Base-by-base conservation (phyloP, 2,329 filamentous ascomycete genomes). In the Cordyceps javanica region DNA sequence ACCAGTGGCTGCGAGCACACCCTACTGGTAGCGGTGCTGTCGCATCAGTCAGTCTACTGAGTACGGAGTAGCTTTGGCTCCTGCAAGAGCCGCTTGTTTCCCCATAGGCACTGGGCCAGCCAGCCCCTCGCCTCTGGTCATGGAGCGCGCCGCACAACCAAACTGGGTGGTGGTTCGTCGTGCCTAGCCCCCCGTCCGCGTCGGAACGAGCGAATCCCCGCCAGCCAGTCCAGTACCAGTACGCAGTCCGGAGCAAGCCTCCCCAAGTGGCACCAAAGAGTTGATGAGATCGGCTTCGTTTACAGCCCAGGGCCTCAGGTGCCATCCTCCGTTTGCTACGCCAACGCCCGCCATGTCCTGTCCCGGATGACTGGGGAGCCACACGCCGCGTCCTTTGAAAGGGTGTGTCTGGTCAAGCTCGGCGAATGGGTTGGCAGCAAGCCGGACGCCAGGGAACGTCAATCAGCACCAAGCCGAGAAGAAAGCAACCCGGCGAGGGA, bases 241-340 rank as follows among this genome's bases (percentile, higher is more conserved):
- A 38, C 39, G n/a, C 39, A 25, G 13, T n/a, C 32, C 19, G 50
- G 50, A 42, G 50, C 50, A 53, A 32, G 13, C 38, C 38, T 30
- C 23, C 19, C 16, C 19, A 2, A 44, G 50, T 42, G 50, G 38
- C 36, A 44, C 50, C 23, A 21, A 44, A 44, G 36, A 11, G 32
- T 23, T 55, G 53, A 55, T 39, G 52, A 55, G 53, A 46, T 48
- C 42, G 42, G 32, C 42, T 44, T 55, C 52, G 41, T 45, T 53
- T 36, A 55, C 53, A 28, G 26, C 38, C 50, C n/a, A n/a, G n/a
- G n/a, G n/a, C n/a, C 19, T 32, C 38, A 9, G 16, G 4, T 34
- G 38, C 28, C 34, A 36, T 55, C 11, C 4, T 23, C n/a, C 38
- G 38, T 55, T 55, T 48, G 42, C 42, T 55, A 55, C 41, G 25